Base-by-base conservation (phyloP, 2,329 filamentous ascomycete species). In the Trichoderma sp. region DNA sequence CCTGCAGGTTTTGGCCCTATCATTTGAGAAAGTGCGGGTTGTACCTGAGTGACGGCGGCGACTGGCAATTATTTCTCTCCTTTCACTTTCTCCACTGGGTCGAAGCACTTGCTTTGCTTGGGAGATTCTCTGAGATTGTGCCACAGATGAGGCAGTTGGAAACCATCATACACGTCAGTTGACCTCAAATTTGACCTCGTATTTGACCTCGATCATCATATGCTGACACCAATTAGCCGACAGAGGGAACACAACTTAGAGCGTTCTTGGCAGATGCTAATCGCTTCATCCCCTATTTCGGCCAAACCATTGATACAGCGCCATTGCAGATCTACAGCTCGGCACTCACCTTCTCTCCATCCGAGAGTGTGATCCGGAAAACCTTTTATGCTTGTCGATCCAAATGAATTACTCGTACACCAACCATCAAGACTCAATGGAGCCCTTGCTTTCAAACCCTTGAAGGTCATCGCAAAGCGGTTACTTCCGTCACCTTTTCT, bases 71-170 rank as follows among this genome's bases (percentile, higher is more conserved):
- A 71, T 81, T 81, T 67, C 69, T 81, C 2, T 60, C 71, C 28
- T 41, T 65, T 9, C 75, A 79, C 64, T 70, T 80, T 54, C 77
- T 81, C 5, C 70, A 79, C 65, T 80, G 77, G 77, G 69, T 80
- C 14, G 77, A 80, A 67, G 76, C 73, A 15, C 67, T 79, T 15
- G 74, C 73, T 62, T 68, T 77, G 19, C 65, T 78, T 28, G 69
- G 71, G 24, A 71, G 72, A 34, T 58, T 60, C 17, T 55, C 61
- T 7, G 68, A 68, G 24, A 64, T 28, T 14, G 61, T 65, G 1
- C 17, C 21, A 3, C n/a, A 68, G 0, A 50, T 72, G 1, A 26
- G 63, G 3, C 62, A 66, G n/a, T 30, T 72, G 26, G 50, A 67
- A 28, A 21, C 5, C 30, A 21, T 28, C 2, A 21, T 15, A n/a